Percentiles rank a stretch among this genome's conserved stretches.
Evolutionary conservation across 2,329 filamentous ascomycete species (phyloP).

Genomic region (Trichoderma atrobrunneum): DNA sequence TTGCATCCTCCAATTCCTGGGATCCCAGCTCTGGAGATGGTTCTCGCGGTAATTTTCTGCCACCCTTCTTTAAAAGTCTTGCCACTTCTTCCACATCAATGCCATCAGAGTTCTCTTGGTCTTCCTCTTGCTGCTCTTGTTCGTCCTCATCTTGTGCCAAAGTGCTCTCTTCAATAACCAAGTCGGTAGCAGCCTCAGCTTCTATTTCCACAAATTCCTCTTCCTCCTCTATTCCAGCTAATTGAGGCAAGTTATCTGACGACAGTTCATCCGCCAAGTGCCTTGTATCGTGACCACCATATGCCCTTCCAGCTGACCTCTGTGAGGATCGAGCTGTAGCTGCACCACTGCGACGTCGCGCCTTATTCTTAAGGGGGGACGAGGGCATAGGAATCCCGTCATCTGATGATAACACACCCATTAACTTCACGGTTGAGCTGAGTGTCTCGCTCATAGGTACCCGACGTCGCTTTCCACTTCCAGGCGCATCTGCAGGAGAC

Average conservation of each 20-base stretch:
- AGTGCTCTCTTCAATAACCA: not conserved
- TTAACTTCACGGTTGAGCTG: slow-evolving; percentile 43
- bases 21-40: slow-evolving; percentile 44
- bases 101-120: slow-evolving; percentile 41
- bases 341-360: slow-evolving; percentile 34
- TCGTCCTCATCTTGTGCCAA: not conserved
- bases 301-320: slow-evolving; percentile 13
- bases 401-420: slow-evolving; percentile 37
- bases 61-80: slow-evolving; percentile 39
- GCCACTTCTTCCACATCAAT: slow-evolving; percentile 45
- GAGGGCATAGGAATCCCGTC: slow-evolving; percentile 32
- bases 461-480: slow-evolving; percentile 50
- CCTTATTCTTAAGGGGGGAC: slow-evolving; percentile 46
- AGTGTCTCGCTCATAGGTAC: slow-evolving; percentile 37
- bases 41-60: slow-evolving; percentile 36
- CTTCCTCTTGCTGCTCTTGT: slow-evolving; percentile 25
- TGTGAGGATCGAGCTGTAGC: slow-evolving; percentile 33
- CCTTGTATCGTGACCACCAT: not conserved
- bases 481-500: slow-evolving; percentile 54
- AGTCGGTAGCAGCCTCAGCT: not conserved
- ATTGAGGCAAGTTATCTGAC: slow-evolving; percentile 26
- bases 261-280: slow-evolving; percentile 35
- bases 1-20: slow-evolving; percentile 30
- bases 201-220: not conserved
- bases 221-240: slow-evolving; percentile 8